Evolutionary conservation across 805 yeast species (phyloP).

Genomic region (Komagataella populi): DNA sequence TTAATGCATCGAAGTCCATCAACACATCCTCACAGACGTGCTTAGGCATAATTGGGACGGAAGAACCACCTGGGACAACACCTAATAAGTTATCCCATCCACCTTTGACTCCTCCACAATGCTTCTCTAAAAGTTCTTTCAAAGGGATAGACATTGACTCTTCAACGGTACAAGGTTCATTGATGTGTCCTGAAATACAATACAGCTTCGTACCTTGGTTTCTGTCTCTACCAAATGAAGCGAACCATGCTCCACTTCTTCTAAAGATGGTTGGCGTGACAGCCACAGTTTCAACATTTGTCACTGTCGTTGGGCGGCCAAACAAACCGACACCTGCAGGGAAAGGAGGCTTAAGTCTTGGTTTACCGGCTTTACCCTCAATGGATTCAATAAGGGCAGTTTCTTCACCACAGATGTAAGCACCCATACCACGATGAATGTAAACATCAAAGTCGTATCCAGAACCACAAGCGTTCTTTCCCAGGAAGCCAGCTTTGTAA

Average conservation of each 20-base stretch:
- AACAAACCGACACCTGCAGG: constrained; percentile 90
- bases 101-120: constrained; percentile 84
- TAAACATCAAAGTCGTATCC: constrained; percentile 77
- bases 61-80: constrained; percentile 83
- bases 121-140: constrained; percentile 70
- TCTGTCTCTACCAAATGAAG: constrained; percentile 72
- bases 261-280: constrained; percentile 84
- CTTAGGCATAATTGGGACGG: constrained; percentile 72
- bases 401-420: constrained; percentile 87
- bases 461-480: constrained; percentile 78
- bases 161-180: constrained; percentile 86
- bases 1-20: constrained; percentile 83
- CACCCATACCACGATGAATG: constrained; percentile 89
- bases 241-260: constrained; percentile 84
- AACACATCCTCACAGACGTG: constrained; percentile 51
- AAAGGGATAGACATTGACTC: constrained; percentile 90
- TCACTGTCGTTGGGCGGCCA: constrained; percentile 85
- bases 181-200: constrained; percentile 84
- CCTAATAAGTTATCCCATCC: constrained; percentile 90
- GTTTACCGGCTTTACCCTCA: constrained; percentile 91
- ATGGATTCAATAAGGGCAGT: constrained; percentile 80
- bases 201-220: constrained; percentile 73
- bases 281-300: constrained; percentile 84
- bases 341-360: constrained; percentile 88
- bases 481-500: constrained; percentile 65